These are phyloP conservation scores for Ophiosphaerella narmari DNA, from an alignment of 2,329 filamentous ascomycete genomes.

Conservation along the genomic window DNA sequence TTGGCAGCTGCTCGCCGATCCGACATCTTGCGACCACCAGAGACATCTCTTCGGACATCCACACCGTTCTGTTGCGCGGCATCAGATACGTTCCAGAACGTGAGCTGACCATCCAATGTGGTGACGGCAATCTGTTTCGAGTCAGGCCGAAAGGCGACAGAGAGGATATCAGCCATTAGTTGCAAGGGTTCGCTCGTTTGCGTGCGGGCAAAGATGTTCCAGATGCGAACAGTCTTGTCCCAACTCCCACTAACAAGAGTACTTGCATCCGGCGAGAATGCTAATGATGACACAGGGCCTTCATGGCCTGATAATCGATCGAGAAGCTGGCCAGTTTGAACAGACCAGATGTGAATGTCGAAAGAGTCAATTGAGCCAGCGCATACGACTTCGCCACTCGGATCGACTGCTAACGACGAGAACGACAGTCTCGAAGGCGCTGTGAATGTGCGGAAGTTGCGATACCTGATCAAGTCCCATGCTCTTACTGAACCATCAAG, in stretches of 20 bases:
- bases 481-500: slow-evolving; percentile 92
- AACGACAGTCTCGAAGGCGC: slow-evolving; percentile 90
- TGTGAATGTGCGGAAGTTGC: slow-evolving; percentile 97
- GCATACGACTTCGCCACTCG: slow-evolving; percentile 93
- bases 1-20: slow-evolving; percentile 93
- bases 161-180: slow-evolving; percentile 86
- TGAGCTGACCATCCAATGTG: slow-evolving; percentile 89
- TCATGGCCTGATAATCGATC: slow-evolving; percentile 92
- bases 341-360: slow-evolving; percentile 97
- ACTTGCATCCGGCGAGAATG: slow-evolving; percentile 85
- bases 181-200: slow-evolving; percentile 95
- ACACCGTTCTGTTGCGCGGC: slow-evolving; percentile 84
- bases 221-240: slow-evolving; percentile 94
- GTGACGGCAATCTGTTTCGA: slow-evolving; percentile 89
- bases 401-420: slow-evolving; percentile 93
- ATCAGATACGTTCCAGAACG: slow-evolving; percentile 91
- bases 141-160: slow-evolving; percentile 85
- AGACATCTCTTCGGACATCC: slow-evolving; percentile 89
- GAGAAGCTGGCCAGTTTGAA: slow-evolving; percentile 93
- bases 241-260: slow-evolving; percentile 90
- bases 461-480: slow-evolving; percentile 94
- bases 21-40: slow-evolving; percentile 84
- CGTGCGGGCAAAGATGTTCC: slow-evolving; percentile 91
- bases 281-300: slow-evolving; percentile 84
- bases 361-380: slow-evolving; percentile 95